phyloP scores from a whole-genome alignment of 495 filamentous ascomycete species.

The Niebla homalea region DNA sequence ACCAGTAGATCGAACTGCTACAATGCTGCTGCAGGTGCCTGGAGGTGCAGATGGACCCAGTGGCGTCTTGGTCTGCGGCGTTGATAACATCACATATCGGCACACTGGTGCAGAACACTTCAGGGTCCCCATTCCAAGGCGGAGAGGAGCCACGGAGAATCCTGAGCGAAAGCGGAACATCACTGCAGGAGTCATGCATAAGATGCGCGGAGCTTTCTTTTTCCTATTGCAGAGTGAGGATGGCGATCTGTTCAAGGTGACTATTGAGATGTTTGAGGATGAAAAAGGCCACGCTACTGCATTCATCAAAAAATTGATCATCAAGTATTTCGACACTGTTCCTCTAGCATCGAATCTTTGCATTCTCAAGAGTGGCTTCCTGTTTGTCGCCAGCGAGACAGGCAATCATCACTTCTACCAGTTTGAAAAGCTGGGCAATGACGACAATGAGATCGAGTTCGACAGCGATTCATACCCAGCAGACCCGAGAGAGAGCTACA shows the following conservation, averaged over 20 bases:
- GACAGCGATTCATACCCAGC: slow-evolving; percentile 69
- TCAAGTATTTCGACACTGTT: slow-evolving; percentile 97
- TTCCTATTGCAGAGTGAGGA: slow-evolving; percentile 92
- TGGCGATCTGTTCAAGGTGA: slow-evolving; percentile 94
- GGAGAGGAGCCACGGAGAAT: slow-evolving; percentile 78
- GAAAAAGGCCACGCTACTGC: slow-evolving; percentile 62
- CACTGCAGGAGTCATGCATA: slow-evolving; percentile 87
- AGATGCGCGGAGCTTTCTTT: slow-evolving; percentile 94
- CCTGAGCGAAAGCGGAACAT: slow-evolving; percentile 79
- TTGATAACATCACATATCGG: slow-evolving; percentile 88
- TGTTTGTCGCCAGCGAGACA: slow-evolving; percentile 84
- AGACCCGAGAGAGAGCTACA: slow-evolving; percentile 53
- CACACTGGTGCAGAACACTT: slow-evolving; percentile 86
- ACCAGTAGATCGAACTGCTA: slow-evolving; percentile 77
- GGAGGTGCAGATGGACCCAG: slow-evolving; percentile 88
- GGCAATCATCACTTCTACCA: slow-evolving; percentile 95
- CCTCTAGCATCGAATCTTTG: slow-evolving; percentile 74
- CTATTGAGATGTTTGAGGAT: slow-evolving; percentile 79
- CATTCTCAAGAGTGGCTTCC: slow-evolving; percentile 90
- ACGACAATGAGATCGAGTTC: slow-evolving; percentile 78
- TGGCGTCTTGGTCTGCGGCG: slow-evolving; percentile 86
- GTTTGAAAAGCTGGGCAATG: slow-evolving; percentile 95
- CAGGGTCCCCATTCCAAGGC: slow-evolving; percentile 76
- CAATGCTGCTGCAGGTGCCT: slow-evolving; percentile 87
- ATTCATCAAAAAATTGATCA: slow-evolving; percentile 69